Base-by-base conservation (phyloP, 192 early-diverging fungal genomes). In the Pilaira anomala region DNA sequence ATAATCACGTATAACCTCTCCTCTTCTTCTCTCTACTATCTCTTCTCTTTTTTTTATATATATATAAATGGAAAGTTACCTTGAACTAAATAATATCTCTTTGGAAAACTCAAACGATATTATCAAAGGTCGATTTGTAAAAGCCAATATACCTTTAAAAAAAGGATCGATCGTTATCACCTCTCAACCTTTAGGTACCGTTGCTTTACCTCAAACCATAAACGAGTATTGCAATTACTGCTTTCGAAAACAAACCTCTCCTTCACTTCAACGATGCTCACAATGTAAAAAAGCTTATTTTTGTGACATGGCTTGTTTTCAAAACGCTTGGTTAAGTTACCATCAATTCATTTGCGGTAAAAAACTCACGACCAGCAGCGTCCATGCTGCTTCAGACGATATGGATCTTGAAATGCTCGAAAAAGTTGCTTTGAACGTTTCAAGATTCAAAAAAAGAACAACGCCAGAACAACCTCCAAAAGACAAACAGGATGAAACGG, bases 341-440 rank as follows among this genome's bases (percentile, higher is more conserved):
- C 57, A 76, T 74, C 66, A 73, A 22, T 73, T 39, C 59, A 60
- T 76, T 39, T 72, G 76, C 65, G 5, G 48, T 57, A 13, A 69
- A 52, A 22, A 64, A 65, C 58, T 42, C 45, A 64, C 39, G 16
- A 22, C 6, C 7, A 50, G 6, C 25, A 19, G n/a, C 6, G 19
- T n/a, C n/a, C n/a, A 46, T 3, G 24, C 19, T 12, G 25, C 39
- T 28, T 40, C 33, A 9, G 57, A 65, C 2, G 51, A 51, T 2
- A 12, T 46, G 19, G 71, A 73, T 44, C 62, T 67, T 24, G 74
- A 74, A 48, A 81, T 81, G 79, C 65, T 81, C 9, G 75, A 81
- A 59, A 74, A 73, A 53, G 65, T 81, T 12, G 65, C 69, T 30
- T 59, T 81, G 16, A 62, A 71, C 44, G 63, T 74, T 28, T 67